phyloP scores from a whole-genome alignment of 2,329 filamentous ascomycete genomes.

The Diaporthe sp. region DNA sequence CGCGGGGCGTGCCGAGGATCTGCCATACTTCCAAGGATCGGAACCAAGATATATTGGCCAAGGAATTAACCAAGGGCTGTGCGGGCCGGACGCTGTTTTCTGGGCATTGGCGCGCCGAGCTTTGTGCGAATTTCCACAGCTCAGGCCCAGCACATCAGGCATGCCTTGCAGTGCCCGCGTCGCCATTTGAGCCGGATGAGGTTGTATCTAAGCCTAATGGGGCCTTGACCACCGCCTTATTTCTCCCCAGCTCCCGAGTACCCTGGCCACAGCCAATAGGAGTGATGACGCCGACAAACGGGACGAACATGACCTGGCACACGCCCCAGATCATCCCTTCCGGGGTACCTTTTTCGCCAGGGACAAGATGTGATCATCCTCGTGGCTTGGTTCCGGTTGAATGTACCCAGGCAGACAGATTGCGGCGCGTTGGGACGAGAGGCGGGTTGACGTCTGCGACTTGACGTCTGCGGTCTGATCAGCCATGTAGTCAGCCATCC shows the following conservation, averaged over 20 bases:
- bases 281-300: not conserved
- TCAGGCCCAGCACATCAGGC: not conserved
- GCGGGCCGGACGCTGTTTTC: constrained; percentile 31
- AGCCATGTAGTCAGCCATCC: not conserved
- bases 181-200: constrained; percentile 3
- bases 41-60: constrained; percentile 33
- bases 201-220: constrained; percentile 40
- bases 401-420: constrained; percentile 11
- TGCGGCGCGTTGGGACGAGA: not conserved
- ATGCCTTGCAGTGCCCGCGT: constrained; percentile 7
- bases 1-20: constrained; percentile 11
- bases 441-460: not conserved
- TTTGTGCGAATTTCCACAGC: not conserved
- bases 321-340: constrained; percentile 14
- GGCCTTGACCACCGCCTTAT: constrained; percentile 34
- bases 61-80: constrained; percentile 26
- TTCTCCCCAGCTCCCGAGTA: not conserved
- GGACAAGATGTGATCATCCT: constrained; percentile 4
- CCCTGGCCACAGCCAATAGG: constrained; percentile 8
- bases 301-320: constrained; percentile 24
- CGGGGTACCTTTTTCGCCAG: not conserved
- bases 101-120: constrained; percentile 5
- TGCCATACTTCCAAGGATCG: constrained; percentile 18
- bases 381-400: constrained; percentile 19
- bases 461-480: not conserved